Evolutionary conservation across 2,329 filamentous ascomycete genomes (phyloP).

Genomic region (Neodidymelliopsis sp.): DNA sequence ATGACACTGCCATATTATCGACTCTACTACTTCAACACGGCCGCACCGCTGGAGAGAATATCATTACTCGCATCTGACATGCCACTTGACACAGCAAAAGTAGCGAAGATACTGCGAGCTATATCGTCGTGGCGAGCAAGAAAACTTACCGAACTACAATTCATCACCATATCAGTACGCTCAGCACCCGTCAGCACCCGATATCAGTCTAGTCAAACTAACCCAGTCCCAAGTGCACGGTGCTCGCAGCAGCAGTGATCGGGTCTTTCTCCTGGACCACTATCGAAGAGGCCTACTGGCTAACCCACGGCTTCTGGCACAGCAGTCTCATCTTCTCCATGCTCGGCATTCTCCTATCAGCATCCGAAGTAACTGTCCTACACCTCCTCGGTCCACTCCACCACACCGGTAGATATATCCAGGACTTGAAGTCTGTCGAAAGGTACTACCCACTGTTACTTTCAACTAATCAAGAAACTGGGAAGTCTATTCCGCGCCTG

Average conservation of each 20-base stretch:
- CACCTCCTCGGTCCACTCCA: conserved; percentile 10
- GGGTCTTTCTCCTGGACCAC: conserved; percentile 24
- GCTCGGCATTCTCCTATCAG: conserved; percentile 19
- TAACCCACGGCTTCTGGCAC: conserved; percentile 24
- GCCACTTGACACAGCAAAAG: background rate
- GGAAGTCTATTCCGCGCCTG: conserved; percentile 5
- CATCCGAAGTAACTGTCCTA: conserved; percentile 14
- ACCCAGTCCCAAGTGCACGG: conserved; percentile 11
- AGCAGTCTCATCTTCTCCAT: conserved; percentile 18
- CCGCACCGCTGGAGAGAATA: conserved; percentile 15
- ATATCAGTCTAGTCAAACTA: background rate
- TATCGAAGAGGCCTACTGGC: conserved; percentile 21
- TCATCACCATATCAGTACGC: conserved; percentile 23
- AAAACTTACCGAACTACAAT: conserved; percentile 22
- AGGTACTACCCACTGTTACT: background rate
- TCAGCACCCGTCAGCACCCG: too few species aligned
- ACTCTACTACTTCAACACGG: conserved; percentile 22
- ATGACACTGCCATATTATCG: conserved; percentile 33
- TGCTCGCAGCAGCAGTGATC: conserved; percentile 23
- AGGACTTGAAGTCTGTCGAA: background rate
- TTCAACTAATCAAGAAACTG: background rate
- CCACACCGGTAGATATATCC: background rate
- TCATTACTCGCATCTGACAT: conserved; percentile 9
- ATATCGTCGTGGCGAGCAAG: conserved; percentile 16
- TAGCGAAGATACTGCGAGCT: background rate